Conservation (phyloP, 352 stramenopile genomes). For the Phytophthora citricola region DNA sequence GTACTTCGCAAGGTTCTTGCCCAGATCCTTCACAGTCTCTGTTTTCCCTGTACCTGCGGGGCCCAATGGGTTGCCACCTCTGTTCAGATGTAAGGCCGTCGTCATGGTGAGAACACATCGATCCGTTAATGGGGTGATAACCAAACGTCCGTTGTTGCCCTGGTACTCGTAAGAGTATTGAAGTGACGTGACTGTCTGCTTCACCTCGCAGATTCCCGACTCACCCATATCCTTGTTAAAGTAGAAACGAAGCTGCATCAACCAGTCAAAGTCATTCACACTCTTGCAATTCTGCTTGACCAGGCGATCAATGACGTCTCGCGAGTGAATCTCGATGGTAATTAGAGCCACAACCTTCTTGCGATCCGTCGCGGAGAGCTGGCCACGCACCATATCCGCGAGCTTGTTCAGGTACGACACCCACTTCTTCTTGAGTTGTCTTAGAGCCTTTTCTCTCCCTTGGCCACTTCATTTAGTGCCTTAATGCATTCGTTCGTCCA, state of each 20-base stretch:
- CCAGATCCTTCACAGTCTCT: slow-evolving; percentile 95
- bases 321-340: slow-evolving; percentile 97
- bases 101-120: slow-evolving; percentile 94
- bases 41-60: slow-evolving; percentile 95
- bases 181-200: slow-evolving; percentile 86
- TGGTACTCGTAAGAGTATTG: slow-evolving; percentile 91
- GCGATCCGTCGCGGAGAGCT: slow-evolving; percentile 90
- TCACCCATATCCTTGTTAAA: slow-evolving; percentile 88
- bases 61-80: slow-evolving; percentile 91
- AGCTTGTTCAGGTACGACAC: slow-evolving; percentile 94
- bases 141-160: slow-evolving; percentile 88
- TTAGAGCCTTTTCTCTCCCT: slow-evolving; percentile 93
- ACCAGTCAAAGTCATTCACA: slow-evolving; percentile 92
- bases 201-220: slow-evolving; percentile 85
- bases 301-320: slow-evolving; percentile 95
- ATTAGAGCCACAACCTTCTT: slow-evolving; percentile 98
- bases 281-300: slow-evolving; percentile 94
- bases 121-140: slow-evolving; percentile 94
- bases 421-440: slow-evolving; percentile 95
- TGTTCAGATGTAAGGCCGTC: slow-evolving; percentile 91
- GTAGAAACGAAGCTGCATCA: slow-evolving; percentile 90
- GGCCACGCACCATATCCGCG: slow-evolving; percentile 92
- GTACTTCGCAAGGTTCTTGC: slow-evolving; percentile 94
- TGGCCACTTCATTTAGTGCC: slow-evolving; percentile 90
- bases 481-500: slow-evolving; percentile 96